A percentile compares a stretch with the other conserved stretches of the same genome.
Evolutionary conservation across 495 filamentous ascomycete species (phyloP).

Genomic region (Aspergillus kassunensis): DNA sequence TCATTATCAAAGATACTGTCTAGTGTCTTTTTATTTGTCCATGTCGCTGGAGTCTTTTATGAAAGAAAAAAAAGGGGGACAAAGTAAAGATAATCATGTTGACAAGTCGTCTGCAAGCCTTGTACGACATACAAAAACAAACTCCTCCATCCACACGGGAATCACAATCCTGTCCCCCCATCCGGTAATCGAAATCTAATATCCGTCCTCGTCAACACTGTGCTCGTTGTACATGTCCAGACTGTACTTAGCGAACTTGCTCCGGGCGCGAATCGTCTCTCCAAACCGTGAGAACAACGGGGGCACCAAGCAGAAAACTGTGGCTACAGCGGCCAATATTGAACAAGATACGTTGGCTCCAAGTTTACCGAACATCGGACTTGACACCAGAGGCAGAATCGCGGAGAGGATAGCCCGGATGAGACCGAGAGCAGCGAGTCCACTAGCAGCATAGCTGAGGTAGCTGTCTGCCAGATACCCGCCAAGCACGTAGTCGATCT

Average conservation of each 20-base stretch:
- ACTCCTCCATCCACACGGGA: background rate
- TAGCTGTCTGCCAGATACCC: constrained; percentile 56
- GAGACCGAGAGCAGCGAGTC: constrained; percentile 47
- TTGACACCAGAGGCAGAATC: constrained; percentile 44
- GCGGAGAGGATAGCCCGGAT: constrained; percentile 45
- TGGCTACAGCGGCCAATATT: constrained; percentile 44
- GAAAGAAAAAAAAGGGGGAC: background rate
- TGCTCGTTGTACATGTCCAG: constrained; percentile 35
- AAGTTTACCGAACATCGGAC: constrained; percentile 40
- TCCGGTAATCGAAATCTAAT: constrained; percentile 6
- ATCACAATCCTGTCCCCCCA: background rate
- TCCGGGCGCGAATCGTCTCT: constrained; percentile 37
- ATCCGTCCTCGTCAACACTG: constrained; percentile 23
- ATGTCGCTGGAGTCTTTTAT: constrained; percentile 1
- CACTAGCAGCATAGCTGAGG: constrained; percentile 49
- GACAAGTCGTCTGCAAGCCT: constrained; percentile 5
- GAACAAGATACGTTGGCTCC: constrained; percentile 43
- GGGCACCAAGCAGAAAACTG: constrained; percentile 43
- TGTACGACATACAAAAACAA: constrained; percentile 4
- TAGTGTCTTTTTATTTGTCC: constrained; percentile 1
- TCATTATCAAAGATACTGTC: background rate
- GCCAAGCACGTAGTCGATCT: constrained; percentile 47
- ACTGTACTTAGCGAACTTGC: constrained; percentile 48
- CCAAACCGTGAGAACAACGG: constrained; percentile 46
- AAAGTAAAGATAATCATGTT: constrained; percentile 6